phyloP scores from a whole-genome alignment of 2,329 filamentous ascomycete genomes.

The Iodosphaeria phyllophila region DNA sequence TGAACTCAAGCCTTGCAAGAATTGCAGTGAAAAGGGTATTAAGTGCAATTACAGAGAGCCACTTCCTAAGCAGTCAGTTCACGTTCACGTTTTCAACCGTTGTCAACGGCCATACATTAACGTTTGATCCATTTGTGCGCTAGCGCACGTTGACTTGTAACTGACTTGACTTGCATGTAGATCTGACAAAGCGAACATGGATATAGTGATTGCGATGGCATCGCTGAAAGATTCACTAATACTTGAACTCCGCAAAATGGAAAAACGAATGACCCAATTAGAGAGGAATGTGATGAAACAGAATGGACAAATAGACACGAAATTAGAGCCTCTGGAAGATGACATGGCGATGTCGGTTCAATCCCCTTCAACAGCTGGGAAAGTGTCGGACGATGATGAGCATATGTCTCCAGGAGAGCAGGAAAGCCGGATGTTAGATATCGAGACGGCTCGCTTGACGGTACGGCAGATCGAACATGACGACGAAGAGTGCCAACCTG shows the following conservation, averaged over 20 bases:
- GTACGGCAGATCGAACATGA: slow-evolving; percentile 21
- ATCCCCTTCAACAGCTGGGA: slow-evolving; percentile 5
- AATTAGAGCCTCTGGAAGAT: slow-evolving; percentile 13
- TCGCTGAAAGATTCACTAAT: slow-evolving; percentile 17
- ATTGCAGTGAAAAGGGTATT: slow-evolving; percentile 71
- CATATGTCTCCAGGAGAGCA: slow-evolving; percentile 13
- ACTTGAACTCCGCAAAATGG: slow-evolving; percentile 13
- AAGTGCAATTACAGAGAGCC: slow-evolving; percentile 82
- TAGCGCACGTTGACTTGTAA: no score
- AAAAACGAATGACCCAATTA: slow-evolving; percentile 14
- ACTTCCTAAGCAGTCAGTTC: slow-evolving; percentile 68
- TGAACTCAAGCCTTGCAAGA: slow-evolving; percentile 67
- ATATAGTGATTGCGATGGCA: slow-evolving; percentile 37
- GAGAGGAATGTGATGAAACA: slow-evolving; percentile 7
- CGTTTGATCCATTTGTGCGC: no score
- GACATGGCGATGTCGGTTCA: no score
- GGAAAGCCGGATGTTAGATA: slow-evolving; percentile 2
- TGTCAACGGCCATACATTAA: no score
- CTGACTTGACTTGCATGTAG: no score
- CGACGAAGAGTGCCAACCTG: slow-evolving; percentile 30
- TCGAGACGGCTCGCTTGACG: slow-evolving; percentile 14
- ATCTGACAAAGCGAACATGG: slow-evolving; percentile 39
- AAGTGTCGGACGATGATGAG: slow-evolving; percentile 5
- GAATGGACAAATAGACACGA: slow-evolving; percentile 7
- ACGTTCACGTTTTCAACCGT: neutral